Evolutionary conservation across 2,329 filamentous ascomycete genomes (phyloP).

Genomic region (Colletotrichum brevisporum): DNA sequence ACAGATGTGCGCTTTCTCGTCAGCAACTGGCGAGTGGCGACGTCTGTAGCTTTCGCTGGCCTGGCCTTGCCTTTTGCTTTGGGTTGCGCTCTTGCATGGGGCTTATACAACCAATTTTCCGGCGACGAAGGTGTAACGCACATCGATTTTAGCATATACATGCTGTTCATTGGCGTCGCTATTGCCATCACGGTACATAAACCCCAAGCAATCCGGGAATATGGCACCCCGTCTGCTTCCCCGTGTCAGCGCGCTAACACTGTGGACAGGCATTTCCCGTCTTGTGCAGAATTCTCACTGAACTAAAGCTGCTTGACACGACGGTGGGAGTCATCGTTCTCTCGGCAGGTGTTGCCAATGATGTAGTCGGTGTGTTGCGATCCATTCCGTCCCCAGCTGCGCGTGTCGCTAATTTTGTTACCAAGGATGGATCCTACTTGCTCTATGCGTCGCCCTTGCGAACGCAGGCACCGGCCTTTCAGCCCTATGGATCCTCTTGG

Average conservation of each 20-base stretch:
- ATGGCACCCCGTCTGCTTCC: no score
- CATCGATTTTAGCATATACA: constrained; percentile 69
- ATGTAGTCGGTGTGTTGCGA: constrained; percentile 66
- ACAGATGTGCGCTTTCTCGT: constrained; percentile 84
- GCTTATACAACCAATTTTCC: constrained; percentile 82
- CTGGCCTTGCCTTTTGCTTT: constrained; percentile 88
- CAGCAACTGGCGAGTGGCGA: constrained; percentile 84
- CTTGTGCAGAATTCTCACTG: constrained; percentile 91
- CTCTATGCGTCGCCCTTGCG: constrained; percentile 92
- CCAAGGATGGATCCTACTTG: constrained; percentile 83
- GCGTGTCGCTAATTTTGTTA: no score
- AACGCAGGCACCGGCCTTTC: constrained; percentile 87
- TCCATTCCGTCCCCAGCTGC: no score
- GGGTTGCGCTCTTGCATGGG: constrained; percentile 84
- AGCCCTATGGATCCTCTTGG: constrained; percentile 87
- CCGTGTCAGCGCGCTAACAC: no score
- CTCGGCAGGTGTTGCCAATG: constrained; percentile 92
- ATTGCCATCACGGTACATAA: constrained; percentile 80
- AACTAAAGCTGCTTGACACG: constrained; percentile 87
- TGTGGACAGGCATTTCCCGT: constrained; percentile 75
- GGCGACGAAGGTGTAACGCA: constrained; percentile 54
- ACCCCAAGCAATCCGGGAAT: no score
- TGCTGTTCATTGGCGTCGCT: constrained; percentile 88
- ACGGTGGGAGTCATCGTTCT: constrained; percentile 90
- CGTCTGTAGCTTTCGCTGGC: constrained; percentile 82